These are phyloP conservation scores for Trichomonascus vanleenenianus DNA, from an alignment of 805 yeast genomes.

Conservation along the genomic window DNA sequence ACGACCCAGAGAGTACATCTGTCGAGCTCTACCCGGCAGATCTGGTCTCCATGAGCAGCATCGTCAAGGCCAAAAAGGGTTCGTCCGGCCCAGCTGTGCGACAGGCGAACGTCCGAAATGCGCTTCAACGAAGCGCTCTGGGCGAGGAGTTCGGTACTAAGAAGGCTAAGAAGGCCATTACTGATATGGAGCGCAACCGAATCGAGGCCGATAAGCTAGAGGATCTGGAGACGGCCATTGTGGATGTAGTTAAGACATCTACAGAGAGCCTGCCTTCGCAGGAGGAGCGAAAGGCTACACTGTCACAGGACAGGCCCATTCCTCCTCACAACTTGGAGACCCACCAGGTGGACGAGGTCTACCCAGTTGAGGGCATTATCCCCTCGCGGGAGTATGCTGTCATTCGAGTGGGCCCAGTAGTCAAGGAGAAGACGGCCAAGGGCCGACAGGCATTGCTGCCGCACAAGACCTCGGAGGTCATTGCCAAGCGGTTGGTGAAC, in stretches of 20 bases:
- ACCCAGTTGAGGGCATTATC: conserved; percentile 65
- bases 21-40: conserved; percentile 62
- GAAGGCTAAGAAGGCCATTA: conserved; percentile 86
- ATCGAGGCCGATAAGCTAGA: conserved; percentile 78
- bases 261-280: conserved; percentile 70
- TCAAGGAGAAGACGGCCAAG: conserved; percentile 41
- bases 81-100: conserved; percentile 57
- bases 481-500: conserved; percentile 36
- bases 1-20: conserved; percentile 57
- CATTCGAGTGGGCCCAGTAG: conserved; percentile 57
- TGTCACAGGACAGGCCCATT: conserved; percentile 69
- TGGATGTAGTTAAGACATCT: conserved; percentile 64
- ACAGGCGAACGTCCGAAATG: conserved; percentile 42
- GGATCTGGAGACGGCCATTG: conserved; percentile 68
- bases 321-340: conserved; percentile 74
- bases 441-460: conserved; percentile 56
- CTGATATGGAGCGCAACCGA: conserved; percentile 71
- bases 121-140: conserved; percentile 67
- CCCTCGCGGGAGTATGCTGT: conserved; percentile 55
- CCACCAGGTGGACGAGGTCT: conserved; percentile 74
- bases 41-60: conserved; percentile 52
- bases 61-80: conserved; percentile 51
- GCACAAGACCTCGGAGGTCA: conserved; percentile 46
- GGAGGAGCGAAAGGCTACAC: conserved; percentile 48
- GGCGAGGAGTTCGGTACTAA: conserved; percentile 98